Evolutionary conservation across 441 rosid genomes (phyloP).

Genomic region (Iberis amara): DNA sequence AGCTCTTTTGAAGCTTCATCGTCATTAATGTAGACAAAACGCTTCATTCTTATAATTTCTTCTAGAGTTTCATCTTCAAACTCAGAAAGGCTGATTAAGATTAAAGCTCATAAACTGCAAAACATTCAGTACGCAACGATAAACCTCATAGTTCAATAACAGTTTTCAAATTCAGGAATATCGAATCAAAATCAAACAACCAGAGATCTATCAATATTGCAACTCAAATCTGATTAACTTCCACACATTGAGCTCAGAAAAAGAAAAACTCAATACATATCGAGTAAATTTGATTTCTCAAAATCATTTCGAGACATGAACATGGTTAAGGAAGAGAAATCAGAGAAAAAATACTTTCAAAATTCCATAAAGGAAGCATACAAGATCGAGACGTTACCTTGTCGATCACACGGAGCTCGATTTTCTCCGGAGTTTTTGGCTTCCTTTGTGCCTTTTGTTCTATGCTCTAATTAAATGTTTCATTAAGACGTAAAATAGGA

Average conservation of each 20-base stretch:
- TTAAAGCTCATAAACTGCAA: constrained; percentile 26
- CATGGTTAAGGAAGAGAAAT: no score
- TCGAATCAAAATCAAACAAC: constrained; percentile 1
- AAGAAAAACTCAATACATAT: neutral
- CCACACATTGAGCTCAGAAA: neutral
- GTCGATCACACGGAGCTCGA: neutral
- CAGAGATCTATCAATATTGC: neutral
- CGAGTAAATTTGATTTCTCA: neutral
- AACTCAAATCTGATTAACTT: neutral
- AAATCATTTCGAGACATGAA: no score
- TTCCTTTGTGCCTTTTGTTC: neutral
- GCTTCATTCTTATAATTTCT: constrained; percentile 53
- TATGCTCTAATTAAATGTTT: neutral
- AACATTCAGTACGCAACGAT: neutral
- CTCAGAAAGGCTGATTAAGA: constrained; percentile 13
- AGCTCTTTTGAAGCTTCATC: constrained; percentile 62
- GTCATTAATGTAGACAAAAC: constrained; percentile 80
- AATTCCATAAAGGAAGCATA: neutral
- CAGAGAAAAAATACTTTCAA: no score
- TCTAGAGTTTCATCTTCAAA: constrained; percentile 29
- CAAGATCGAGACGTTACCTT: neutral
- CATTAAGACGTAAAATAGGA: neutral
- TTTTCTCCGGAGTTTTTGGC: neutral
- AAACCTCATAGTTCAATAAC: neutral
- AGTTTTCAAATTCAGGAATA: neutral